phyloP scores from a whole-genome alignment of 2,329 filamentous ascomycete genomes.

The Penicillium sclerotiorum region DNA sequence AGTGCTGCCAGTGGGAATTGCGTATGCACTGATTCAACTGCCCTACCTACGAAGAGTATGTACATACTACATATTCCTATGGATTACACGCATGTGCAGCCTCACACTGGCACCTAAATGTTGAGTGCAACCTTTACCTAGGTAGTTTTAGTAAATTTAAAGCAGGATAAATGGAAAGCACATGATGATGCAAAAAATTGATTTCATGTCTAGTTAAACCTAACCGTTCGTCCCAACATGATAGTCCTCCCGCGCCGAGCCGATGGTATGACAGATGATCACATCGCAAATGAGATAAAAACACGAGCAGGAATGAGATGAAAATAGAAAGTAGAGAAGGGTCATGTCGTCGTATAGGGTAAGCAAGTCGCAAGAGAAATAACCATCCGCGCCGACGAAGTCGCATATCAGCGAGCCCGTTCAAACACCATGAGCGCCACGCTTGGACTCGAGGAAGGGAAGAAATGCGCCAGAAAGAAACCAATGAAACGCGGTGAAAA shows the following conservation, averaged over 20 bases:
- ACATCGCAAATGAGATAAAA: constrained; percentile 3
- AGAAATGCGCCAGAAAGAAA: constrained; percentile 13
- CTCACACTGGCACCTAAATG: no score
- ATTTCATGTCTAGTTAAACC: constrained; percentile 2
- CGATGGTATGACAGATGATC: constrained; percentile 7
- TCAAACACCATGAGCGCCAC: constrained; percentile 37
- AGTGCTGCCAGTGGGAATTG: no score
- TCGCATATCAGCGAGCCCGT: constrained; percentile 20
- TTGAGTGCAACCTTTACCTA: no score
- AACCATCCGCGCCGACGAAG: constrained; percentile 20
- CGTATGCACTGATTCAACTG: no score
- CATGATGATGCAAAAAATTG: neutral
- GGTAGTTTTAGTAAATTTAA: no score
- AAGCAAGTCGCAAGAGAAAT: constrained; percentile 15
- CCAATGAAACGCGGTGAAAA: constrained; percentile 2
- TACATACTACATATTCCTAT: no score
- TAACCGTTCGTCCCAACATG: constrained; percentile 4
- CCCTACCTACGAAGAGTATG: no score
- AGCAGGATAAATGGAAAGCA: neutral
- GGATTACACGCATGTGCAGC: no score
- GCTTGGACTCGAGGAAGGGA: constrained; percentile 22
- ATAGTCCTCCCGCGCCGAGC: constrained; percentile 2
- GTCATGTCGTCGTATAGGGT: constrained; percentile 35
- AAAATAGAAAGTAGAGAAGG: constrained; percentile 13
- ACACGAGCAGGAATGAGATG: neutral